A percentile compares a stretch with the other conserved stretches of the same genome.
Conservation (phyloP, 225 moss, liverwort and hornwort genomes). For the Bryum argenteum region DNA sequence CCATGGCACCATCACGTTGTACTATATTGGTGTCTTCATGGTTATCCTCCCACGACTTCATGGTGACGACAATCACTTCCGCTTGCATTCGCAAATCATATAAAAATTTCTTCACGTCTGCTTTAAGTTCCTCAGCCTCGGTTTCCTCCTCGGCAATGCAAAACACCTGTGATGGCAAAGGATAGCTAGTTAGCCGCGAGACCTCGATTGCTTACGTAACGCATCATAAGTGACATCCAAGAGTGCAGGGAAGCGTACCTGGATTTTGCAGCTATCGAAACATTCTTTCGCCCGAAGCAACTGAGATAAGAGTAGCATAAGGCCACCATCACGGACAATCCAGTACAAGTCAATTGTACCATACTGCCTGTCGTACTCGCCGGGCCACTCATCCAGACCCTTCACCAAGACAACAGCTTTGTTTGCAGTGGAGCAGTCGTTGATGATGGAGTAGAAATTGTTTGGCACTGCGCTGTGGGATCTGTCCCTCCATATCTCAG, state of each 20-base stretch:
- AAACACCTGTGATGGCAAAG: conserved; percentile 55
- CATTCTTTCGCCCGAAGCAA: conserved; percentile 94
- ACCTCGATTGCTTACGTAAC: neutral
- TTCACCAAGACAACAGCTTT: conserved; percentile 99
- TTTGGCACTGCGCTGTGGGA: conserved; percentile 74
- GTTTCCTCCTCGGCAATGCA: conserved; percentile 99
- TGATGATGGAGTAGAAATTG: conserved; percentile 86
- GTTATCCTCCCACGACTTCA: conserved; percentile 92
- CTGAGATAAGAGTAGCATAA: conserved; percentile 95
- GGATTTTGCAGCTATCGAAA: conserved; percentile 97
- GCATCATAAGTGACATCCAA: neutral
- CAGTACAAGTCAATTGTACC: conserved; percentile 98
- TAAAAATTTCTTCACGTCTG: conserved; percentile 96
- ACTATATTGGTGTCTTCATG: conserved; percentile 58
- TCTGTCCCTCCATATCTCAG: conserved; percentile 92
- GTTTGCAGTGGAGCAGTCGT: conserved; percentile 97
- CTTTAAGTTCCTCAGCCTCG: conserved; percentile 94
- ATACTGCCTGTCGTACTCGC: conserved; percentile 83
- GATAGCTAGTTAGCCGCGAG: conserved; percentile 2
- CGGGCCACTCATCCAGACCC: conserved; percentile 99
- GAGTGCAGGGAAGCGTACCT: conserved; percentile 36
- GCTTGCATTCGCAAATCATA: conserved; percentile 97
- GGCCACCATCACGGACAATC: conserved; percentile 99
- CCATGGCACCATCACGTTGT: conserved; percentile 80
- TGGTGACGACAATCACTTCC: conserved; percentile 96